Conservation (phyloP, 176 grass and related monocot genomes). For the Phoenix roebelenii region DNA sequence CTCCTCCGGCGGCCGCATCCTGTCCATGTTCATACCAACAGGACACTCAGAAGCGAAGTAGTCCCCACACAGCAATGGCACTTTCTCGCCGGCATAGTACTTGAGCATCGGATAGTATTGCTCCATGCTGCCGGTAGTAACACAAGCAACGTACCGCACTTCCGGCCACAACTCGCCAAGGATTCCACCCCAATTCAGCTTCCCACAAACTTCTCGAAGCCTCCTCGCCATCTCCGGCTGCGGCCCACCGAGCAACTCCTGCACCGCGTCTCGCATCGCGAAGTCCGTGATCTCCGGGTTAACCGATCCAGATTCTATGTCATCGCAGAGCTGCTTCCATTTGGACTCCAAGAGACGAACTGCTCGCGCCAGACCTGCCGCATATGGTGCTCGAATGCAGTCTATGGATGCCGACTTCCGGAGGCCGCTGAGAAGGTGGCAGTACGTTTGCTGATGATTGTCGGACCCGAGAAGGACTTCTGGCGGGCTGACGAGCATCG, state of each 20-base stretch:
- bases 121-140: conserved; percentile 27
- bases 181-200: conserved; percentile 18
- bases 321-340: conserved; percentile 21
- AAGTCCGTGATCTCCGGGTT: conserved; percentile 4
- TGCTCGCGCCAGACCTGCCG: conserved; percentile 19
- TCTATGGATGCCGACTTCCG: conserved; percentile 1
- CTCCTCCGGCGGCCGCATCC: conserved; percentile 1
- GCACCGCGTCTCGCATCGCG: conserved; percentile 13
- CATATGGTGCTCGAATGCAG: conserved; percentile 25
- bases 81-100: conserved; percentile 10
- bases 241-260: conserved; percentile 18
- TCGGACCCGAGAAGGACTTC: conserved; percentile 17
- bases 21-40: conserved; percentile 26
- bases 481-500: conserved; percentile 15
- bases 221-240: conserved; percentile 11
- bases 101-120: conserved; percentile 26
- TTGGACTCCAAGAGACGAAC: conserved; percentile 17
- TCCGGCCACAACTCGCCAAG: conserved; percentile 20
- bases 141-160: conserved; percentile 23
- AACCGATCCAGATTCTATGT: conserved; percentile 21
- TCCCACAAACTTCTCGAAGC: conserved; percentile 7
- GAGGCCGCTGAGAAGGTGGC: conserved; percentile 30
- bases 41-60: conserved; percentile 28
- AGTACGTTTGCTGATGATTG: conserved; percentile 24
- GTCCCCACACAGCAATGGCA: conserved; percentile 20